Evolutionary conservation across 257 asterid genomes (phyloP), one percentile per base, ranked within the genome.

Genomic region (Fraxinus anomala): DNA sequence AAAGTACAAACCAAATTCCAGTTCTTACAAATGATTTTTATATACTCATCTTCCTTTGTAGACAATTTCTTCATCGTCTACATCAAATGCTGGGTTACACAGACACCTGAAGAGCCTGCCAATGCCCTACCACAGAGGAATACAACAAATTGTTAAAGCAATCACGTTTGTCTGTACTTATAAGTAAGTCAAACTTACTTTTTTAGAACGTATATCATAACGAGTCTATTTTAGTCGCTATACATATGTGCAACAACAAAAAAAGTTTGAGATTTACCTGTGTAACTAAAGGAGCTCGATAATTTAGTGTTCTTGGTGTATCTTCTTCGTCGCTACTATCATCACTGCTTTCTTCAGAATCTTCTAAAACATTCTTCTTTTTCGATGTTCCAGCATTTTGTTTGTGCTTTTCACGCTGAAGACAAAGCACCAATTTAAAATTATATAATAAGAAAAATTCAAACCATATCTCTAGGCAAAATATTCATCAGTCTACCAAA

Each of bases 31-130:
- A 21, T 21, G 31, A 28, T 34, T 34, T 74, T 74, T 12, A 19
- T 24, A 21, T 26, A 24, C 34, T 88, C 81, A 91, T 84, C 91
- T 92, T 85, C 96, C 94, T 84, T 83, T 89, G 67, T 93, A 93
- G 75, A 93, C 97, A 73, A 93, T 93, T 82, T 93, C 98, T 11
- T 91, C 98, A 30, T 91, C 97, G 19, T 93, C 96, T 70, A 91
- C 97, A 33, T 92, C 94, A 49, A 91, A 91, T 9, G 96, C 97
- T 44, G 97, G 98, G 83, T 91, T 93, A 49, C 98, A 91, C 4
- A 93, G 89, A 68, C 98, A 93, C 87, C 96, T 89, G 85, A 90
- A 91, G 72, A 93, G 97, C 77, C 96, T 91, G 1, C 97, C 98
- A 9, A 93, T 91, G 34, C 97, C 97, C 98, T 93, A 89, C 70